Evolutionary conservation across 202 grass and related monocot genomes (phyloP).

Genomic region (Dendrocalamus latiflorus): DNA sequence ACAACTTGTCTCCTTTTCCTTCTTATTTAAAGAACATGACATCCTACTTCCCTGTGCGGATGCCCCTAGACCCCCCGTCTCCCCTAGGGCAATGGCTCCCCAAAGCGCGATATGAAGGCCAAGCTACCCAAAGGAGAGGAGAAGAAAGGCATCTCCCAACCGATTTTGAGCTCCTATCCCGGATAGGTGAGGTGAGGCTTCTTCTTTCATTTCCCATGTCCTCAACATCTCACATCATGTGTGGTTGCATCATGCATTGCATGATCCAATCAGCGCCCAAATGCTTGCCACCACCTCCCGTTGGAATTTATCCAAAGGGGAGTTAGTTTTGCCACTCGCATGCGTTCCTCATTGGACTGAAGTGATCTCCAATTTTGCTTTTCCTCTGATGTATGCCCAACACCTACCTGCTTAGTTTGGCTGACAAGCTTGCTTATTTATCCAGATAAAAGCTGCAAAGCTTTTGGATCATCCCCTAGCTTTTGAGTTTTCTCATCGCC

Average conservation of each 20-base stretch:
- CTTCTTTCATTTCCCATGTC: neutral
- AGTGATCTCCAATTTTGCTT: neutral
- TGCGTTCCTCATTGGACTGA: constrained; percentile 15
- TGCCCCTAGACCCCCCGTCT: neutral
- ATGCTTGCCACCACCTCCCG: neutral
- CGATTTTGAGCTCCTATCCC: neutral
- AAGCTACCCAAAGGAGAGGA: neutral
- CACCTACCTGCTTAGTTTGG: constrained; percentile 20
- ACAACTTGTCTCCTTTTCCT: constrained; percentile 1
- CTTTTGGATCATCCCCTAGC: constrained; percentile 10
- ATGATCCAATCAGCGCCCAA: neutral
- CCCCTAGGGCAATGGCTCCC: constrained; percentile 20
- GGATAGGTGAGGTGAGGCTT: neutral
- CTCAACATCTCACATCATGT: neutral
- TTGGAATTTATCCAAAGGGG: constrained; percentile 15
- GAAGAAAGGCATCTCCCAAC: constrained; percentile 2
- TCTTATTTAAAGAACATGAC: constrained; percentile 29
- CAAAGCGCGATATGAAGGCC: neutral
- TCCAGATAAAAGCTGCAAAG: constrained; percentile 38
- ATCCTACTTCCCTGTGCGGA: constrained; percentile 7
- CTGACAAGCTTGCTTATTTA: constrained; percentile 18
- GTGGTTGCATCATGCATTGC: neutral
- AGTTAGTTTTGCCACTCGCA: neutral
- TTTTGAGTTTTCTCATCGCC: constrained; percentile 25
- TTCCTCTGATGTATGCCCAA: neutral